Conservation (phyloP, 345 rosid genomes). For the Aegle marmelos region DNA sequence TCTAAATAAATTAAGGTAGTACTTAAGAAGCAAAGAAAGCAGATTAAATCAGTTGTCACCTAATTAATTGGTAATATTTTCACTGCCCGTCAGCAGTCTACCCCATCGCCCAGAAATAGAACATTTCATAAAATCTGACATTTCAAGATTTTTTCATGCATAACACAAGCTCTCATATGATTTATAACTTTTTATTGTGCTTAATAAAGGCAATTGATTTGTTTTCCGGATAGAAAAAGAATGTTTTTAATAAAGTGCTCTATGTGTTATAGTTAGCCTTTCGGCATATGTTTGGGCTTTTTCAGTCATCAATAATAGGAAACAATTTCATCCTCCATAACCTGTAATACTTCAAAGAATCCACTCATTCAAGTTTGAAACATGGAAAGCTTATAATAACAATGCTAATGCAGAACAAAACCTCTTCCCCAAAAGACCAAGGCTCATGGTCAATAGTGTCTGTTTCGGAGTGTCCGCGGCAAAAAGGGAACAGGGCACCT, state of each 20-base stretch:
- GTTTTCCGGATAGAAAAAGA: background rate
- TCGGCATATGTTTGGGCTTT: background rate
- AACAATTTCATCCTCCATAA: no score
- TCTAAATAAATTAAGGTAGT: background rate
- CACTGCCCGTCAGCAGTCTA: background rate
- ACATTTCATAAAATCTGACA: background rate
- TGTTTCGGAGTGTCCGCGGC: conserved; percentile 80
- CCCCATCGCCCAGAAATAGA: background rate
- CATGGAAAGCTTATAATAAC: background rate
- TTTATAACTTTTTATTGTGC: background rate
- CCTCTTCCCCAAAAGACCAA: conserved; percentile 98
- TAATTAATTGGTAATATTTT: background rate
- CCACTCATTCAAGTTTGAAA: background rate
- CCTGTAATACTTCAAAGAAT: background rate
- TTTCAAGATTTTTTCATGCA: background rate
- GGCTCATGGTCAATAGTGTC: conserved; percentile 82
- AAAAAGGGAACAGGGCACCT: conserved; percentile 92
- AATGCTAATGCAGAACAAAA: conserved; percentile 22
- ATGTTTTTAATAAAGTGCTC: background rate
- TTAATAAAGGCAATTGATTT: background rate
- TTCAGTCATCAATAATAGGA: background rate
- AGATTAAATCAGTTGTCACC: background rate
- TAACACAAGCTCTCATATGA: background rate
- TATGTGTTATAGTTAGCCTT: background rate
- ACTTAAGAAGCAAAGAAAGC: no score